Base-by-base conservation (phyloP, 768 basidiomycete species). In the Tricholoma furcatifolium region DNA sequence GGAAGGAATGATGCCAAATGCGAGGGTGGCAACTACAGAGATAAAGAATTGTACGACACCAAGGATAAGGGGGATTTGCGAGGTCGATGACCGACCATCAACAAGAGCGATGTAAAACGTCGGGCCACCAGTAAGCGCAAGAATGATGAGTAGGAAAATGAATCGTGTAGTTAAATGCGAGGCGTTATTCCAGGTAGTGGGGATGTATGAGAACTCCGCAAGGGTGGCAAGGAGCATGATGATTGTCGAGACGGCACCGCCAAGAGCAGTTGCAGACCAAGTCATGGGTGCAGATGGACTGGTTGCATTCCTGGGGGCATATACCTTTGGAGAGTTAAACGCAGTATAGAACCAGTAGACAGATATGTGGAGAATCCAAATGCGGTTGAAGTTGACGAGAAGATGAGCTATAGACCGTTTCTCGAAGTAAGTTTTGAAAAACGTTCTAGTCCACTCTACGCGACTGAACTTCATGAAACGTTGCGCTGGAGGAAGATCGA, bases 341-440 rank as follows among this genome's bases (percentile, higher is more conserved):
- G 97, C 85, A 8, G 96, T 98, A 74, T 93, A 98, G 74, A 93
- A 98, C 84, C 91, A 99, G 76, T 85, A 98, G 47, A 96, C 72
- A 7, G 94, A 81, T 54, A 99, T 77, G 66, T 99, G 97, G 51
- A 96, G 77, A 62, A 99, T 93, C 97, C 97, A 99, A 65, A 99
- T 81, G 36, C 97, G 93, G 71, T 99, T 99, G 76, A 99, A 99
- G 74, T 99, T 98, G 78, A 98, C 93, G 58, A 98, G 81, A 34
- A 98, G 82, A 71, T 99, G 97, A 12, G 88, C 85, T 53, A 79
- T 80, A 38, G 96, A 97, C 18, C 97, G 93, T 66, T 95, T 94
- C 74, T 99, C 97, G 60, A 84, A 92, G 73, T 96, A 99, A 6
- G 97, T 99, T 77, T 99, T 99, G 84, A 98, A 98, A 74, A 98